These are phyloP conservation scores for Beauveria pseudobassiana DNA, from an alignment of 2,329 filamentous ascomycete species.

Conservation along the genomic window DNA sequence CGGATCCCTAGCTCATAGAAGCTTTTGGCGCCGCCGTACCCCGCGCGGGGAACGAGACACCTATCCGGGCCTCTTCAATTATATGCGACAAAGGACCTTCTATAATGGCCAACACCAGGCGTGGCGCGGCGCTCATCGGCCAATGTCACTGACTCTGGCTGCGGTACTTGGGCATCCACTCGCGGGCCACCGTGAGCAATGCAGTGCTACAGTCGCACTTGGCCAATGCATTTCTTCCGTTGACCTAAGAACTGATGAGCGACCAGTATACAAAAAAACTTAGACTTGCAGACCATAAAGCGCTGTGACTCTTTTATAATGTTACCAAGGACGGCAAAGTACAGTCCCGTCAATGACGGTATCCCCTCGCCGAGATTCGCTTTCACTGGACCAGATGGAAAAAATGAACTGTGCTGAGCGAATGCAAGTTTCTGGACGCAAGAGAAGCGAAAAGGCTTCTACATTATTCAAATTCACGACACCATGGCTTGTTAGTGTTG, in stretches of 20 bases:
- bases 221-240: no score
- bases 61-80: no score
- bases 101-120: no score
- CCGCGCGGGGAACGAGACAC: no score
- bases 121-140: no score
- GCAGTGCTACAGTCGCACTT: no score
- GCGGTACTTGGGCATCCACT: no score
- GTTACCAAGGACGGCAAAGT: neutral
- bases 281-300: neutral
- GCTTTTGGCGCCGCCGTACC: neutral
- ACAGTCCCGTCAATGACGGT: neutral
- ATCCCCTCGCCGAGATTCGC: neutral
- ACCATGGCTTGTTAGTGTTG: neutral
- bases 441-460: neutral
- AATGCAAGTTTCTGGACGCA: no score
- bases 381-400: neutral
- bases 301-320: neutral
- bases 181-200: no score
- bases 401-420: neutral
- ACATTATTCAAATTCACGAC: neutral
- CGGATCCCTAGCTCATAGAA: neutral
- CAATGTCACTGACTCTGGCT: no score
- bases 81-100: no score
- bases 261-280: neutral
- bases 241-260: no score